Percentiles rank a stretch among this genome's conserved stretches.
Evolutionary conservation across 2,329 filamentous ascomycete genomes (phyloP).

Genomic region (Westerdykella ornata): DNA sequence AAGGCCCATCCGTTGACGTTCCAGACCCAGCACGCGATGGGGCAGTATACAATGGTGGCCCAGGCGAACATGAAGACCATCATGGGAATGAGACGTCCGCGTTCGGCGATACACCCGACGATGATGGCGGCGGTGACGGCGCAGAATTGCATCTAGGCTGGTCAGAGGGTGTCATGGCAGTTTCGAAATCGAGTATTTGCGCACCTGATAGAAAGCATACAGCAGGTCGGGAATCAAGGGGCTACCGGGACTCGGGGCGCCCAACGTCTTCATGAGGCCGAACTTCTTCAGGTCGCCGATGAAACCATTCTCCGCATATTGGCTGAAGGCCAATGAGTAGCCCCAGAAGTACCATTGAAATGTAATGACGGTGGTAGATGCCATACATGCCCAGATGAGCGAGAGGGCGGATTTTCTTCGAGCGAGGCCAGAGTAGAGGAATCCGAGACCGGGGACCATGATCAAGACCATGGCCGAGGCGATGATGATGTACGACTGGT

Average conservation of each 20-base stretch:
- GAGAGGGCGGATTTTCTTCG: constrained; percentile 94
- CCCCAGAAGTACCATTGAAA: constrained; percentile 99
- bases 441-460: constrained; percentile 95
- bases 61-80: constrained; percentile 96
- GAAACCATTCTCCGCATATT: constrained; percentile 73
- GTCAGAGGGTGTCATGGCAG: not conserved
- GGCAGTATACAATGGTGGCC: constrained; percentile 97
- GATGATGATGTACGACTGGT: constrained; percentile 89
- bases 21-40: constrained; percentile 94
- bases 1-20: constrained; percentile 89
- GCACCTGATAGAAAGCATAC: constrained; percentile 87
- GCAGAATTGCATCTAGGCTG: constrained; percentile 84
- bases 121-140: constrained; percentile 87
- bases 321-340: constrained; percentile 88
- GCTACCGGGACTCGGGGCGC: constrained; percentile 76
- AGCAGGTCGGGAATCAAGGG: constrained; percentile 82
- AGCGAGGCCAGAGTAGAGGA: constrained; percentile 96
- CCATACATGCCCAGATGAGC: constrained; percentile 97
- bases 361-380: constrained; percentile 78
- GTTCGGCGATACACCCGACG: constrained; percentile 86
- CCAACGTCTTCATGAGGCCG: constrained; percentile 78
- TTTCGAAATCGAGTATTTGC: constrained; percentile 10
- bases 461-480: constrained; percentile 87
- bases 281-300: constrained; percentile 90
- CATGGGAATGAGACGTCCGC: constrained; percentile 82